phyloP scores from a whole-genome alignment of 306 rosid genomes.

The Trifolium fragiferum region DNA sequence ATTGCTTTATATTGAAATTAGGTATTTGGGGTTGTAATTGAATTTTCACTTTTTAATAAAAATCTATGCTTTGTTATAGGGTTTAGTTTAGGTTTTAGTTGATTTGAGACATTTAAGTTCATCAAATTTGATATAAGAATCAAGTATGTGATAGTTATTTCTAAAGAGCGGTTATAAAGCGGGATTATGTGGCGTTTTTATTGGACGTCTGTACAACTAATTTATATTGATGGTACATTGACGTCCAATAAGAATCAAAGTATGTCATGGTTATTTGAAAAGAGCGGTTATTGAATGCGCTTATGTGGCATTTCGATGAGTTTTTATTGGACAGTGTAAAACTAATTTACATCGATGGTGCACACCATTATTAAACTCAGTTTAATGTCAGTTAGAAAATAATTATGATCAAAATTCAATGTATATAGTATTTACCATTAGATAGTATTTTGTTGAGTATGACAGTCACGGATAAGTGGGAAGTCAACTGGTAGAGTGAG shows the following conservation, averaged over 20 bases:
- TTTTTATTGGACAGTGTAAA: too few species aligned
- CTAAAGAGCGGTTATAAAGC: too few species aligned
- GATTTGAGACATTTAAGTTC: background rate
- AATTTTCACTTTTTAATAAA: background rate
- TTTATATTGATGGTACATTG: too few species aligned
- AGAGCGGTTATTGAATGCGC: too few species aligned
- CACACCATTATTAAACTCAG: too few species aligned
- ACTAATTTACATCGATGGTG: too few species aligned
- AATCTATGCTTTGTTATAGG: slow-evolving; percentile 13
- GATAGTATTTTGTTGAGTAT: background rate
- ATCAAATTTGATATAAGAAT: background rate
- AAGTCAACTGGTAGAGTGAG: background rate
- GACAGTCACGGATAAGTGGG: background rate
- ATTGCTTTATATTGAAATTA: background rate
- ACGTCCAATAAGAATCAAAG: too few species aligned
- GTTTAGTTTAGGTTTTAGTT: slow-evolving; percentile 22
- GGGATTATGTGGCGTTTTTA: too few species aligned
- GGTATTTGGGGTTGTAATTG: slow-evolving; percentile 15
- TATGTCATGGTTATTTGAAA: too few species aligned
- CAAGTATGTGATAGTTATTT: too few species aligned
- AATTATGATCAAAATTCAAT: background rate
- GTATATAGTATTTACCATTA: background rate
- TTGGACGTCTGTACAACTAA: too few species aligned
- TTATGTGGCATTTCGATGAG: too few species aligned
- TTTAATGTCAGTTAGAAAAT: background rate